Evolutionary conservation across 148 eudicot genomes (phyloP).

Genomic region (Arbutus unedo): DNA sequence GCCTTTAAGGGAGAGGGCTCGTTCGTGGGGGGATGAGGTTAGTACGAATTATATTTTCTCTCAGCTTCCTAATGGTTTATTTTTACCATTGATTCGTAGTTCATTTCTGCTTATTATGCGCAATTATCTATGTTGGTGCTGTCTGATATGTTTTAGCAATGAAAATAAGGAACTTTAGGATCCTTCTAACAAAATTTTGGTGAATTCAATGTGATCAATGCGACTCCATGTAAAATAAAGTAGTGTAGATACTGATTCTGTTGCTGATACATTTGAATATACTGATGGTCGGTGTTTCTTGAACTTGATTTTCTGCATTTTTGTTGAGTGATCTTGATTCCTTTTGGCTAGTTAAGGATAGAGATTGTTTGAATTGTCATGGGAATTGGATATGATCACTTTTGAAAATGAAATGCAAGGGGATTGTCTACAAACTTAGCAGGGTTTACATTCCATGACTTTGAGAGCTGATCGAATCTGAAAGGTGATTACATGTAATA

Average conservation of each 20-base stretch:
- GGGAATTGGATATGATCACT: neutral
- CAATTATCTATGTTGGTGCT: conserved; percentile 5
- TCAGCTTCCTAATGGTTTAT: neutral
- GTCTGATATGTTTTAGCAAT: neutral
- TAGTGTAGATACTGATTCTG: neutral
- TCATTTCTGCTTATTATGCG: conserved; percentile 2
- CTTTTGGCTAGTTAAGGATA: neutral
- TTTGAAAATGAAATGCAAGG: neutral
- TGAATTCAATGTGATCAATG: neutral
- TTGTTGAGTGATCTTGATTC: neutral
- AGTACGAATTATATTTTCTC: conserved; percentile 17
- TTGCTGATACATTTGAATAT: neutral
- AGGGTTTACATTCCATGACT: neutral
- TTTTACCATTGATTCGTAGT: neutral
- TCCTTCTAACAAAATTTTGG: neutral
- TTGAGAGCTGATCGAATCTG: neutral
- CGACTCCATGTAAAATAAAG: neutral
- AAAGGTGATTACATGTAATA: neutral
- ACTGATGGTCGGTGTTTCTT: neutral
- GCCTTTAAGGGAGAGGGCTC: conserved; percentile 64
- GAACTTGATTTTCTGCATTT: neutral
- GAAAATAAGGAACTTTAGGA: neutral
- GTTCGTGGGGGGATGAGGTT: conserved; percentile 95
- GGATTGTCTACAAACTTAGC: neutral
- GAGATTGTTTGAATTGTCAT: neutral